Conservation (phyloP, 1,284 basidiomycete genomes). For the Exobasidium cylindrosporum region DNA sequence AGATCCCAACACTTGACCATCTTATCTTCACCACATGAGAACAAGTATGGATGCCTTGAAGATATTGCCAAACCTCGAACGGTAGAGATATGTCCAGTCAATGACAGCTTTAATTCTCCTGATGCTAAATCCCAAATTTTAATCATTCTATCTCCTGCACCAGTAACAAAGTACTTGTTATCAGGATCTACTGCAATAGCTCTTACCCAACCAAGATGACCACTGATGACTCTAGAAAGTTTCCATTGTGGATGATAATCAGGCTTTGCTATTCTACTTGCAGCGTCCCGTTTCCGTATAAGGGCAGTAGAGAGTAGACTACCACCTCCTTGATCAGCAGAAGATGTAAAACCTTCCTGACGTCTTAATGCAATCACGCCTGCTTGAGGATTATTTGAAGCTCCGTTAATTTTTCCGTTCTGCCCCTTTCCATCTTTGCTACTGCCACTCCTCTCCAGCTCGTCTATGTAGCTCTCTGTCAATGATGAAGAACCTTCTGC, state of each 20-base stretch:
- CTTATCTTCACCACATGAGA: constrained; percentile 97
- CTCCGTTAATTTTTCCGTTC: too few species aligned
- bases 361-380: constrained; percentile 20
- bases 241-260: constrained; percentile 93
- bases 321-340: constrained; percentile 14
- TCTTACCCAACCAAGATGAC: constrained; percentile 97
- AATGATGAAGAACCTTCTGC: constrained; percentile 22
- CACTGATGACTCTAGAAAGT: constrained; percentile 91
- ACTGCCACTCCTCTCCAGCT: constrained; percentile 29
- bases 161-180: constrained; percentile 97
- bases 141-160: constrained; percentile 94
- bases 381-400: constrained; percentile 7
- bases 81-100: constrained; percentile 97
- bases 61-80: constrained; percentile 92
- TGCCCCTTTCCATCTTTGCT: too few species aligned
- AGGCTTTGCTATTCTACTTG: constrained; percentile 80
- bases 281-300: constrained; percentile 47
- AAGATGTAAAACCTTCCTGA: constrained; percentile 24
- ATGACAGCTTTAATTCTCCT: constrained; percentile 87
- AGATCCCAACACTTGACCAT: constrained; percentile 99
- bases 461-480: constrained; percentile 10
- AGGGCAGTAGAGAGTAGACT: constrained; percentile 42
- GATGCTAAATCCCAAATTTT: constrained; percentile 99
- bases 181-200: constrained; percentile 92
- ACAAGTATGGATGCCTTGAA: constrained; percentile 88